Conservation (phyloP, 2,329 filamentous ascomycete genomes). For the Cordyceps militaris region DNA sequence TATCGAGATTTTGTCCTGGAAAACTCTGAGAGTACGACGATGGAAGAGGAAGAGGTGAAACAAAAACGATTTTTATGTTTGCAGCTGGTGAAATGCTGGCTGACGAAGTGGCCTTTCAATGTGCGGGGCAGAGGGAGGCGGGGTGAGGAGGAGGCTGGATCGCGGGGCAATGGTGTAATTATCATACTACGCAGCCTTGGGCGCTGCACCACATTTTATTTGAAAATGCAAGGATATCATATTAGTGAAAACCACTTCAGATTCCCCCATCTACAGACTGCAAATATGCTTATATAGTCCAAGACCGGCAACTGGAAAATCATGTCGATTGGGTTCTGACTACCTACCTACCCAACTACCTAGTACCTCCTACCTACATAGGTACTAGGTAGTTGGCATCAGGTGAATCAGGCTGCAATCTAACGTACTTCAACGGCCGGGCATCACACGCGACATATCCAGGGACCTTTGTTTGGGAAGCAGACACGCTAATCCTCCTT, state of each 20-base stretch:
- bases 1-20: background rate
- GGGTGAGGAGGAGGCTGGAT: constrained; percentile 3
- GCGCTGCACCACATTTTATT: background rate
- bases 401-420: no score
- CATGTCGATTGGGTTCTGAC: no score
- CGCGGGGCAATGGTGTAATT: background rate
- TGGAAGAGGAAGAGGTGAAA: background rate
- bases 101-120: background rate
- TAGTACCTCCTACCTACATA: no score
- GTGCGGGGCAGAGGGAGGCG: constrained; percentile 5
- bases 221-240: no score
- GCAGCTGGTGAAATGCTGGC: background rate
- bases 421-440: background rate
- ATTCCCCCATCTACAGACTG: no score
- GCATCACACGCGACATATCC: background rate
- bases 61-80: background rate
- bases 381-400: no score
- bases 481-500: background rate
- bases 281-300: no score
- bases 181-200: background rate
- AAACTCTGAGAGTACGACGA: background rate
- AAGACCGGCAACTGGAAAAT: no score
- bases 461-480: background rate
- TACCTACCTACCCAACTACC: no score
- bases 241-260: no score